Evolutionary conservation across 2,329 filamentous ascomycete species (phyloP), one percentile per base, ranked within the genome.

Genomic region (Ustilaginoidea virens): DNA sequence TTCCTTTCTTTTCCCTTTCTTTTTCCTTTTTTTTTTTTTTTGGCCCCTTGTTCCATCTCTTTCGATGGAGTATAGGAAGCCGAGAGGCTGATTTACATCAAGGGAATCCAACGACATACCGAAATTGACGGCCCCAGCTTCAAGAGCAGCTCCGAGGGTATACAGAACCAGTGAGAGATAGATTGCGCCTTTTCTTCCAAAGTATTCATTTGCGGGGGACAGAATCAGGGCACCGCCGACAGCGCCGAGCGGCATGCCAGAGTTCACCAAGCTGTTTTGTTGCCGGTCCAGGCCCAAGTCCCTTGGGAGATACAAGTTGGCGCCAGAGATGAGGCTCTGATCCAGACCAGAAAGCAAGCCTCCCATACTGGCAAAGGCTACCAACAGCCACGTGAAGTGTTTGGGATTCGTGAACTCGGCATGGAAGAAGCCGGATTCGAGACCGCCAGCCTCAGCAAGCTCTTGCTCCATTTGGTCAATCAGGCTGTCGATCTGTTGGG

Each of bases 341-440:
- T 82, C 77, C 13, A 82, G 60, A 35, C 77, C 77, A 2, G 73
- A 79, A 1, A 81, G 64, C 14, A 82, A 55, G 45, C 77, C 77
- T 28, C 77, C 76, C 72, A 81, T 78, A 11, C 71, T 77, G n/a
- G 76, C 76, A 40, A 81, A 81, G 1, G 63, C 69, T 25, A 79
- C 73, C 10, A 80, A 60, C 11, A 77, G 52, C 57, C 65, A 77
- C 16, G 75, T 81, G 47, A 80, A 82, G 31, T 52, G 44, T 42
- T 71, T 66, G 0, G 74, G 71, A 45, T 78, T 63, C 28, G 58
- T 60, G 51, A 79, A 72, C 20, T 66, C 52, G 24, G 76, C 36
- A 23, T 74, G 56, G 42, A 72, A 69, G 36, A 60, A 55, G 22
- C 55, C 49, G 16, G 43, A 51, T 15, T 48, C 44, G 1, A 48